Conservation (phyloP, 1,284 basidiomycete genomes). For the Volvariella volvacea region DNA sequence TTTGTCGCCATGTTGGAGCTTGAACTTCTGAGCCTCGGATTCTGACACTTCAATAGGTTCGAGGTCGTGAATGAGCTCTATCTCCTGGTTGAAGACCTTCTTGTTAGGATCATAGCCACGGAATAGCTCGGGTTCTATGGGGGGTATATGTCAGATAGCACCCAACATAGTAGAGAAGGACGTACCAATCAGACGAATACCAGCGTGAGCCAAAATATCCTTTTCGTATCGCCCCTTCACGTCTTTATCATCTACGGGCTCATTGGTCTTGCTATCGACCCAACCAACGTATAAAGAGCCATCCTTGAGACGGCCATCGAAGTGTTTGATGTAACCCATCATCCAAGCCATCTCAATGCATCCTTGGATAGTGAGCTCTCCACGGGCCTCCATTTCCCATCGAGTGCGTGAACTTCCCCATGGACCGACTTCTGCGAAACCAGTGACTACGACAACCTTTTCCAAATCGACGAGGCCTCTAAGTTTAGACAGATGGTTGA, state of each 20-base stretch:
- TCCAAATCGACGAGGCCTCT: constrained; percentile 90
- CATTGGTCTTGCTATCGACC: constrained; percentile 92
- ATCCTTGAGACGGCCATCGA: constrained; percentile 92
- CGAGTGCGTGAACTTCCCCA: constrained; percentile 98
- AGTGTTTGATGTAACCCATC: constrained; percentile 98
- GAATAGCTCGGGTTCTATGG: constrained; percentile 91
- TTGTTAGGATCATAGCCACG: constrained; percentile 95
- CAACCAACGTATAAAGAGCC: constrained; percentile 93
- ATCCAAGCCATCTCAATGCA: constrained; percentile 99
- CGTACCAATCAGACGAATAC: constrained; percentile 89
- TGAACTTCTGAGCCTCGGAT: constrained; percentile 92
- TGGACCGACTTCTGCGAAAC: constrained; percentile 97
- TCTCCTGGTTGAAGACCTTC: constrained; percentile 96
- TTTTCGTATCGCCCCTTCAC: constrained; percentile 92
- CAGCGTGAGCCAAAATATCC: constrained; percentile 89
- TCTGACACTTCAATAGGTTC: constrained; percentile 93
- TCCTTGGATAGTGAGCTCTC: constrained; percentile 93
- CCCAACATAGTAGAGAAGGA: not conserved
- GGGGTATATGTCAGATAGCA: constrained; percentile 11
- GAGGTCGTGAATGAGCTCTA: constrained; percentile 94
- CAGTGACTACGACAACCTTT: constrained; percentile 93
- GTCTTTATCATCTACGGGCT: constrained; percentile 99
- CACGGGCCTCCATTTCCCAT: constrained; percentile 98
- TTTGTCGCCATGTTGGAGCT: constrained; percentile 93
- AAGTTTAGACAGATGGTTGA: constrained; percentile 71